Base-by-base conservation (phyloP, 1,284 basidiomycete genomes). In the Ceratobasidium sp. region DNA sequence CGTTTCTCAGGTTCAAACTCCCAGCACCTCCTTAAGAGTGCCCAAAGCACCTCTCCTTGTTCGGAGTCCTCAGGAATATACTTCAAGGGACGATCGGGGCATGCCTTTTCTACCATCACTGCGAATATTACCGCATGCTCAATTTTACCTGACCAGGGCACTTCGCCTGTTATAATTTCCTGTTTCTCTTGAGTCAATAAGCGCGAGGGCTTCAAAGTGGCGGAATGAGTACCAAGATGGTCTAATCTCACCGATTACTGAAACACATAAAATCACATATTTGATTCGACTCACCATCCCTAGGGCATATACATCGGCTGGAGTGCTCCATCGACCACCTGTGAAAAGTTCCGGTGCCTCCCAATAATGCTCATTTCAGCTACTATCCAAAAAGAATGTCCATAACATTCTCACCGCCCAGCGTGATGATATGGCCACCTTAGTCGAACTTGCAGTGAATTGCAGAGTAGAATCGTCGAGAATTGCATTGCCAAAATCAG, bases 161-260 rank as follows among this genome's bases (percentile, higher is more conserved):
- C 34, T 16, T 43, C 30, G 12, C 64, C 64, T 5, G 50, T 67
- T 32, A 67, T 53, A 6, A 21, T 43, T 43, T 67, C 64, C 64
- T 67, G 34, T 14, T 14, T 43, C 3, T 26, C n/a, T 21, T 23
- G 2, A 18, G 18, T 61, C 14, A 28, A 18, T 36, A 9, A n/a
- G 12, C 32, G 14, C 45, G 10, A 18, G 57, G 10, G 10, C 57
- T 23, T 8, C 36, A 34, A n/a, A 59, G n/a, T 39, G 12, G 9
- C 10, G 18, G n/a, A 48, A 16, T 48, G 46, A 14, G 2, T 26
- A 46, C 41, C 12, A 62, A 26, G 12, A 62, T 45, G 1, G 60
- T 48, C 39, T 62, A 46, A 14, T 8, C 3, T n/a, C 5, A 39
- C 16, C 9, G 28, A 6, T 3, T 48, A 4, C 4, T 32, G 9